Evolutionary conservation across 2,329 filamentous ascomycete species (phyloP).

Genomic region (Arthrobotrys iridis): DNA sequence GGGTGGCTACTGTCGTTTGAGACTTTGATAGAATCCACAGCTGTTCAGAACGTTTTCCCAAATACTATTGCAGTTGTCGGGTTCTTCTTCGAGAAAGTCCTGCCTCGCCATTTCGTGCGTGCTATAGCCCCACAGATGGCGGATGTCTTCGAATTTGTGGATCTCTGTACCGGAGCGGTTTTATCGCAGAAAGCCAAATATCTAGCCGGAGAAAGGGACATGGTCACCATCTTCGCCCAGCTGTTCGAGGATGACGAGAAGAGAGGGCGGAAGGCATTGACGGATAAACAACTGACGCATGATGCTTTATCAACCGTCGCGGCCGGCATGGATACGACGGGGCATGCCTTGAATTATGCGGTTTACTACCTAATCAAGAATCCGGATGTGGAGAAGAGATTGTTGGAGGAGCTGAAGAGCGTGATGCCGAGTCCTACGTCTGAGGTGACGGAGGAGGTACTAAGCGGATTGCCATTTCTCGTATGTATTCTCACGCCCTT

Average conservation of each 20-base stretch:
- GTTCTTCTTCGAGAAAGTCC: constrained; percentile 9
- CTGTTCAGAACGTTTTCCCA: constrained; percentile 11
- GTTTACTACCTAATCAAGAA: constrained; percentile 40
- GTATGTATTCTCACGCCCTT: not conserved
- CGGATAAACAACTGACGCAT: constrained; percentile 19
- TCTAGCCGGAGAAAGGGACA: constrained; percentile 26
- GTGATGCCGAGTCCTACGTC: constrained; percentile 19
- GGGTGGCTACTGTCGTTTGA: constrained; percentile 36
- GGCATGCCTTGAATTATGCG: constrained; percentile 38
- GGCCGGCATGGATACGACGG: constrained; percentile 53
- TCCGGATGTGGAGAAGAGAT: constrained; percentile 15
- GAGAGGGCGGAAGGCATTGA: constrained; percentile 30
- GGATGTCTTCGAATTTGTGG: constrained; percentile 18
- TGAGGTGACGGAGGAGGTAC: constrained; percentile 18
- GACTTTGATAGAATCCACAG: not conserved
- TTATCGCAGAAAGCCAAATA: constrained; percentile 24
- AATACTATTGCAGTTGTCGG: not conserved
- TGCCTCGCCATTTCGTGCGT: not conserved
- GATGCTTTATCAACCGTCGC: constrained; percentile 42
- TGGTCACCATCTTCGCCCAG: constrained; percentile 42
- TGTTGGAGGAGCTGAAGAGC: constrained; percentile 41
- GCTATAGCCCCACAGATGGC: not conserved
- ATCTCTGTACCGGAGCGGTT: constrained; percentile 15
- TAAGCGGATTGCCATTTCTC: constrained; percentile 31
- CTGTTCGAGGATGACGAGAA: constrained; percentile 44